Percentiles rank a stretch among this genome's conserved stretches.
These are phyloP conservation scores for Diversispora epigaea DNA, from an alignment of 192 early-diverging fungal genomes.

Conservation along the genomic window DNA sequence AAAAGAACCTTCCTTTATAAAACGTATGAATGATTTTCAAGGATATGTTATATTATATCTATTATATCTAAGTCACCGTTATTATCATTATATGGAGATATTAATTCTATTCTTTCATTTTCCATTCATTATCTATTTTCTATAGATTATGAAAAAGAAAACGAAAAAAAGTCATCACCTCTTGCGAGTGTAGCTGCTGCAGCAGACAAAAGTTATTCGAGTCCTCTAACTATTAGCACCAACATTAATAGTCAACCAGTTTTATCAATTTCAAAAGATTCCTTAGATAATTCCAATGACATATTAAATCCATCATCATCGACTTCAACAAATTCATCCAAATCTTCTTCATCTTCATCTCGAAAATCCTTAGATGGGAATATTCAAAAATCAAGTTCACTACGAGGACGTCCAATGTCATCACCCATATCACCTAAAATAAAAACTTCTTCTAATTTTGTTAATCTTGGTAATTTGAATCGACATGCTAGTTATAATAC, in stretches of 20 bases:
- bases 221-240: neutral
- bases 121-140: neutral
- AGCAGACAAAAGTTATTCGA: slow-evolving; percentile 8
- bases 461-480: neutral
- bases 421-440: slow-evolving; percentile 5
- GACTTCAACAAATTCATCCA: neutral
- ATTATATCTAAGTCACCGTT: too few relatives aligned
- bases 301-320: neutral
- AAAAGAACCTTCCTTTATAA: slow-evolving; percentile 5
- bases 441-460: neutral
- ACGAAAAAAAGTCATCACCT: neutral
- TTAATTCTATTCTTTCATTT: neutral
- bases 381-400: slow-evolving; percentile 6
- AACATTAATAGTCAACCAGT: slow-evolving; percentile 2
- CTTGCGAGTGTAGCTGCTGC: neutral
- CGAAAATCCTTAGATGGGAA: neutral
- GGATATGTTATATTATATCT: neutral
- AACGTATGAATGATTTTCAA: neutral
- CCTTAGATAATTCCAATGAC: neutral
- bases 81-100: neutral
- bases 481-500: neutral
- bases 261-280: neutral
- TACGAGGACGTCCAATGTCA: neutral
- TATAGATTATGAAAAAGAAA: neutral
- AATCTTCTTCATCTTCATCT: neutral